Base-by-base conservation (phyloP, 352 stramenopile genomes). In the Hyaloperonospora brassicae region DNA sequence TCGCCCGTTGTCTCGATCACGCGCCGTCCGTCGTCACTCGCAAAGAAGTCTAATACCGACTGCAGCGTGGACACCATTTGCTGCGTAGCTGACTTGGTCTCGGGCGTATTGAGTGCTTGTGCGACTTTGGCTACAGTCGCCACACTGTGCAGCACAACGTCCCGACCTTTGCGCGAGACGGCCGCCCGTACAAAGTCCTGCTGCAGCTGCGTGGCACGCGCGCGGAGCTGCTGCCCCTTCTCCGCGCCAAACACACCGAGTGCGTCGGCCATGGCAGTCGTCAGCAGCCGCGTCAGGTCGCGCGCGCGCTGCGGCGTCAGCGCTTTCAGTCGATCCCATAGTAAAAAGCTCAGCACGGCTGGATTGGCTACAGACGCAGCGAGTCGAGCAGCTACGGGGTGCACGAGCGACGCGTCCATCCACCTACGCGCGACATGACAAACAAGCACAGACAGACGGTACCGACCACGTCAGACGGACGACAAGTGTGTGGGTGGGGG, bases 321-420 rank as follows among this genome's bases (percentile, higher is more conserved):
- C n/a, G 57, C 68, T 66, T 91, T 89, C 39, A 89, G 60, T 41
- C 63, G 70, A 36, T 87, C 66, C 80, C 78, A 91, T 12, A 91
- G 62, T 34, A 86, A 57, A 44, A 78, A 80, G 58, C 76, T 91
- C 49, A 87, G 65, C 43, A 91, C 78, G 40, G 82, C 75, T 22
- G 80, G 80, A 39, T 91, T 91, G 48, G 62, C 74, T 54, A 87
- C 73, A n/a, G 80, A 91, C n/a, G 57, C 67, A 5, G 72, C 76
- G 45, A 89, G 65, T 2, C 66, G 69, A 17, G 56, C 58, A 30
- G 76, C 62, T 44, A 89, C 69, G 35, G 78, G 78, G 36, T 66
- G 78, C 57, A 89, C 76, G 25, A 87, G 60, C 11, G 62, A 67
- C 46, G 69, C 72, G 51, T 87, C 77, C 53, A 87, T 66, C 72